These are phyloP conservation scores for Dendrostoma leiphaemia DNA, from an alignment of 2,329 filamentous ascomycete species.

Conservation along the genomic window DNA sequence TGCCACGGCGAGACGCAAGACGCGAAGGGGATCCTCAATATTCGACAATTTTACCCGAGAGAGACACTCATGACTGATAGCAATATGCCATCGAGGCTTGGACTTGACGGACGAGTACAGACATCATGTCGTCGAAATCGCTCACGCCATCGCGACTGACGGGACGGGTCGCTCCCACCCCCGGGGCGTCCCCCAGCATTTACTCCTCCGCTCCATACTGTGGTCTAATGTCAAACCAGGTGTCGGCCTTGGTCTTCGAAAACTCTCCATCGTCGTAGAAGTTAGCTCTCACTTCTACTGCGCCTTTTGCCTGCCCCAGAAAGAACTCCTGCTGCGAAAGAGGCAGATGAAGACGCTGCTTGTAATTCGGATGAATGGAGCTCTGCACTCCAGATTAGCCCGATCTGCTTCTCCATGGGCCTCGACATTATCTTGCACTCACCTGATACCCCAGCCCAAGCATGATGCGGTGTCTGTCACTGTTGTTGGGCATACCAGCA, in stretches of 20 bases:
- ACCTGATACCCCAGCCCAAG: conserved; percentile 27
- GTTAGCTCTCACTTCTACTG: conserved; percentile 22
- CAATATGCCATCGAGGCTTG: too few relatives aligned
- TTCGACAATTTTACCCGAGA: too few relatives aligned
- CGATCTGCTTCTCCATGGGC: neutral
- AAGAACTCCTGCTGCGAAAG: conserved; percentile 20
- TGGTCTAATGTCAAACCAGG: conserved; percentile 19
- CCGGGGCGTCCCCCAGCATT: neutral
- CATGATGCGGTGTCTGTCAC: conserved; percentile 26
- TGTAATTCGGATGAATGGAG: conserved; percentile 22
- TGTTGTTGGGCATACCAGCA: conserved; percentile 31
- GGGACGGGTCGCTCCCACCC: too few relatives aligned
- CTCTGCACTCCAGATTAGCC: conserved; percentile 9
- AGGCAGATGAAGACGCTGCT: conserved; percentile 22
- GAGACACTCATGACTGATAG: too few relatives aligned
- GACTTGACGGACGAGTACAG: too few relatives aligned
- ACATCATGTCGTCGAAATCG: too few relatives aligned
- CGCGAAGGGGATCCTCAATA: too few relatives aligned
- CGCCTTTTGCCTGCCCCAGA: conserved; percentile 13
- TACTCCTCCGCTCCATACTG: conserved; percentile 6
- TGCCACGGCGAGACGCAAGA: too few relatives aligned
- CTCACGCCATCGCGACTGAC: too few relatives aligned
- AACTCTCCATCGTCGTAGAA: conserved; percentile 20
- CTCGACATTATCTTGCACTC: neutral
- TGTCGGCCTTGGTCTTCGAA: conserved; percentile 10